These are phyloP conservation scores for Colletotrichum sp. DNA, from an alignment of 2,329 filamentous ascomycete species.

Conservation along the genomic window DNA sequence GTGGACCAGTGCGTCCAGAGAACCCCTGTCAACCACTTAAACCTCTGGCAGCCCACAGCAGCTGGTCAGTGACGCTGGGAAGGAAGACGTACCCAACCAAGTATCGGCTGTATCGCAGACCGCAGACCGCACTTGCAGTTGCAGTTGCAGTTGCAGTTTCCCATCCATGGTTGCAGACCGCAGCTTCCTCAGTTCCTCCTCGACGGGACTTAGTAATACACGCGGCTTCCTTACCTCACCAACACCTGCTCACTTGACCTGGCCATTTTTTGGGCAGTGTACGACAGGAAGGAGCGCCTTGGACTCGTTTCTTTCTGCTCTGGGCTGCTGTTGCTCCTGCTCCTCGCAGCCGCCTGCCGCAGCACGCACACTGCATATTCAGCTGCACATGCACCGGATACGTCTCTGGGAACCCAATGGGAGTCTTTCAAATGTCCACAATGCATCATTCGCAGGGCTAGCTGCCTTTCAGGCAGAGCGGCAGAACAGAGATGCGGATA, in stretches of 20 bases:
- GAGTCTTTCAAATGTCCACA: background rate
- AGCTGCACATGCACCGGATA: background rate
- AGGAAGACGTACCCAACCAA: background rate
- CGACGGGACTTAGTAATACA: background rate
- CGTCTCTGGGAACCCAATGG: background rate
- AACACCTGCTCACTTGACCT: background rate
- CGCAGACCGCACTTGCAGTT: background rate
- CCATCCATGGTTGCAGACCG: background rate
- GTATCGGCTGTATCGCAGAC: background rate
- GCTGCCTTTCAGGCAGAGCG: background rate
- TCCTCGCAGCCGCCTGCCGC: background rate
- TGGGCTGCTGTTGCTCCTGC: background rate
- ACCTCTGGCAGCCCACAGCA: constrained; percentile 2
- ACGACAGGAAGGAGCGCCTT: background rate
- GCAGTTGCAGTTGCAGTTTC: background rate
- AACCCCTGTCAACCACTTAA: constrained; percentile 16
- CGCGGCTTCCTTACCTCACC: background rate
- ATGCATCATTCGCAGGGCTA: background rate
- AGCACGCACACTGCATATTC: background rate
- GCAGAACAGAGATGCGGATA: background rate
- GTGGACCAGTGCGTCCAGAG: constrained; percentile 12
- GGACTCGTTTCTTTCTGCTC: background rate
- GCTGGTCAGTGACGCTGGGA: background rate
- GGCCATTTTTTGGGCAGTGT: background rate
- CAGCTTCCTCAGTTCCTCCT: background rate